A percentile compares a stretch with the other conserved stretches of the same genome.
phyloP scores from a whole-genome alignment of 768 basidiomycete genomes.

The Clavulina sp. region DNA sequence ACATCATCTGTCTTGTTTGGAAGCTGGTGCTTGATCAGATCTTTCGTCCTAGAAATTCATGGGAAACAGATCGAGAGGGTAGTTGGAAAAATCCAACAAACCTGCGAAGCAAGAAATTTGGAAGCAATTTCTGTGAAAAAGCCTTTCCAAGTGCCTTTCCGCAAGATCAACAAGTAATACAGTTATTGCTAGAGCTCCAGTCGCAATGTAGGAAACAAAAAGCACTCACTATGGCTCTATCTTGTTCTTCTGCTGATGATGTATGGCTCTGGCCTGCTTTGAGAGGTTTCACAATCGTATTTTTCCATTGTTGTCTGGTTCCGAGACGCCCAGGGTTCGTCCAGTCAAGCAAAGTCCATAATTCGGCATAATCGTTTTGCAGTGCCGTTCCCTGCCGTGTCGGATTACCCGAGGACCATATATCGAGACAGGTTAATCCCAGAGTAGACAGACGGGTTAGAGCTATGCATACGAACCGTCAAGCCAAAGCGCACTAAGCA shows the following conservation, averaged over 20 bases:
- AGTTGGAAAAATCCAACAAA: slow-evolving; percentile 17
- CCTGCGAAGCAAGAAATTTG: slow-evolving; percentile 72
- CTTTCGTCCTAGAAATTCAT: slow-evolving; percentile 38
- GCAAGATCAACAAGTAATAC: slow-evolving; percentile 34
- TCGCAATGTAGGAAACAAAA: neutral
- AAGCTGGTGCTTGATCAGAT: slow-evolving; percentile 58
- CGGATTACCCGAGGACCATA: too few species aligned
- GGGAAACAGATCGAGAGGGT: slow-evolving; percentile 1
- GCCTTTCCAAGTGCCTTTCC: too few species aligned
- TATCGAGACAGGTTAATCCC: slow-evolving; percentile 7
- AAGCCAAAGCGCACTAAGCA: slow-evolving; percentile 65
- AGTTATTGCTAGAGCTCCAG: neutral
- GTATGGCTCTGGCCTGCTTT: slow-evolving; percentile 46
- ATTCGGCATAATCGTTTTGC: slow-evolving; percentile 79
- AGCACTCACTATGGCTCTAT: slow-evolving; percentile 28
- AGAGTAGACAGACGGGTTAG: slow-evolving; percentile 13
- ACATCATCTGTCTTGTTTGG: slow-evolving; percentile 81
- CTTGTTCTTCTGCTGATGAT: slow-evolving; percentile 44
- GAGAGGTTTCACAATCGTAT: slow-evolving; percentile 49
- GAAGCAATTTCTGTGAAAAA: slow-evolving; percentile 52
- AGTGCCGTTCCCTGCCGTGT: slow-evolving; percentile 39
- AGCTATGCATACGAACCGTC: slow-evolving; percentile 38
- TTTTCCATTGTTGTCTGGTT: slow-evolving; percentile 55
- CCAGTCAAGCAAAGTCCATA: slow-evolving; percentile 89
- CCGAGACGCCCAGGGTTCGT: slow-evolving; percentile 71